Conservation (phyloP, 164 flowering plant genomes). For the Magnolia kwangsiensis region DNA sequence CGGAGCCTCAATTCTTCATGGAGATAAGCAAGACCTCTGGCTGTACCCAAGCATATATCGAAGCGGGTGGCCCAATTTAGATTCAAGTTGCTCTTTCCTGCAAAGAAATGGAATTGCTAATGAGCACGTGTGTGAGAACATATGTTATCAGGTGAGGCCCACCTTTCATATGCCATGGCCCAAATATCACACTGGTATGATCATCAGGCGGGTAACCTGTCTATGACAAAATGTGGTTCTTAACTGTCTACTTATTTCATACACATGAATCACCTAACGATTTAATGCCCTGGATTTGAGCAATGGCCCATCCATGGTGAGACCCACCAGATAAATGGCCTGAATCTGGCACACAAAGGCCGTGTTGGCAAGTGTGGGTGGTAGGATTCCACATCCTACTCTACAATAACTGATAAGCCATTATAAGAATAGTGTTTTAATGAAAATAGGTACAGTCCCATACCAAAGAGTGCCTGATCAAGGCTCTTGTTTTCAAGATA, state of each 20-base stretch:
- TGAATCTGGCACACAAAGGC: not conserved
- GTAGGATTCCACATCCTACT: not conserved
- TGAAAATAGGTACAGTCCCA: not conserved
- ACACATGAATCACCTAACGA: not conserved
- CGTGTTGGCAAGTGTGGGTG: not conserved
- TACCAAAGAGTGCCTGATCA: conserved; percentile 76
- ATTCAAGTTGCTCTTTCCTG: not conserved
- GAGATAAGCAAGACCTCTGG: conserved; percentile 19
- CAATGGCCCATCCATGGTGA: not conserved
- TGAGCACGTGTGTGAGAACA: not conserved
- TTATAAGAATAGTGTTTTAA: not conserved
- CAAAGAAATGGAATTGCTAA: not conserved
- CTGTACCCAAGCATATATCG: conserved; percentile 17
- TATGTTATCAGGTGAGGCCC: not conserved
- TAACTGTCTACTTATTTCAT: not conserved
- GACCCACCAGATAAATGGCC: too few species aligned
- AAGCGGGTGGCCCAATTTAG: conserved; percentile 10
- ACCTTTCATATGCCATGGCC: not conserved
- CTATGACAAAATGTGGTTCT: not conserved
- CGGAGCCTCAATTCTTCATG: conserved; percentile 14
- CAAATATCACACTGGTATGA: not conserved
- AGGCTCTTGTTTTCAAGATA: conserved; percentile 72
- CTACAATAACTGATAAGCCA: not conserved
- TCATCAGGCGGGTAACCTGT: not conserved
- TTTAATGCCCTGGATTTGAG: not conserved